Evolutionary conservation across 306 rosid species (phyloP).

Genomic region (Clitoria ternatea): DNA sequence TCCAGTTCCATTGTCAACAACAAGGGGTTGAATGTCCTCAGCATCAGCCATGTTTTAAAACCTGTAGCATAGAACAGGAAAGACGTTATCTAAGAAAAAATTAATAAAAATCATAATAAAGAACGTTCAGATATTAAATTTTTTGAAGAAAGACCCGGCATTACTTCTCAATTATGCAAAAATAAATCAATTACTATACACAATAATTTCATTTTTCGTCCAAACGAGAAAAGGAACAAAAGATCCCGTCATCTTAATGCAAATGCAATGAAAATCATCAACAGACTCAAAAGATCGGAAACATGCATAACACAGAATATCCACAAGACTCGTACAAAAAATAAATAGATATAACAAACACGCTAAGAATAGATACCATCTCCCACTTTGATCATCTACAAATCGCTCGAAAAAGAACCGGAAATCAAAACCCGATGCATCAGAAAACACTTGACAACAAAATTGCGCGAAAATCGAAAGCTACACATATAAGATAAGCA

Average conservation of each 20-base stretch:
- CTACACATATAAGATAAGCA: not conserved
- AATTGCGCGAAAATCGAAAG: not conserved
- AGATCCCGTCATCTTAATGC: not conserved
- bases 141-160: no score
- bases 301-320: not conserved
- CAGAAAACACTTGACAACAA: not conserved
- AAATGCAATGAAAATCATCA: not conserved
- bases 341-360: not conserved
- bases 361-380: not conserved
- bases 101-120: not conserved
- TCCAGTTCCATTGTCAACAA: constrained; percentile 69
- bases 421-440: constrained; percentile 10
- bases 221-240: not conserved
- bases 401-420: not conserved
- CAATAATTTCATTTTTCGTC: not conserved
- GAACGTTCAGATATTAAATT: not conserved
- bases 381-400: not conserved
- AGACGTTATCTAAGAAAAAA: not conserved
- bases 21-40: constrained; percentile 65
- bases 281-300: constrained; percentile 17
- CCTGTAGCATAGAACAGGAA: not conserved
- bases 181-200: not conserved
- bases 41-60: constrained; percentile 49
- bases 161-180: not conserved
- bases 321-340: not conserved